These are phyloP conservation scores for Teratosphaeria destructans DNA, from an alignment of 2,329 filamentous ascomycete species.

Conservation along the genomic window DNA sequence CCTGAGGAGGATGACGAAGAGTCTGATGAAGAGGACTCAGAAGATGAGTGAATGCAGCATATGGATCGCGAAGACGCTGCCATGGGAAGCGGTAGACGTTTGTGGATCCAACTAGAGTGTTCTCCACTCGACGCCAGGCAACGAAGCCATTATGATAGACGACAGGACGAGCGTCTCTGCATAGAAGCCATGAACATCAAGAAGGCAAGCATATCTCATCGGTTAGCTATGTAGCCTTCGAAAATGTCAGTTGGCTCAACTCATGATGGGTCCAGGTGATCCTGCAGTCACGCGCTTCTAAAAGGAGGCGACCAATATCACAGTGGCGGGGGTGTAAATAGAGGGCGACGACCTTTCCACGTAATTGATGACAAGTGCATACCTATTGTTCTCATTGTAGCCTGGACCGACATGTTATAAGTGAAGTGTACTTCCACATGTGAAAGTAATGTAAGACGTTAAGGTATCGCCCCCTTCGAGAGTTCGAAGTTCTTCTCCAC, in stretches of 20 bases:
- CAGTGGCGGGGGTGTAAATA: neutral
- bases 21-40: slow-evolving; percentile 18
- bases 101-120: neutral
- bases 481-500: neutral
- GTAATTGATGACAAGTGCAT: neutral
- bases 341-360: neutral
- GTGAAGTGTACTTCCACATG: neutral
- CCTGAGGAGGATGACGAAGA: slow-evolving; percentile 19
- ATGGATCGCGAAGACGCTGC: neutral
- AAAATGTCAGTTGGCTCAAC: neutral
- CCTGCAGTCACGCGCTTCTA: neutral
- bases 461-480: neutral
- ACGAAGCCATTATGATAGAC: neutral
- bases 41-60: slow-evolving; percentile 10
- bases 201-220: neutral
- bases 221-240: neutral
- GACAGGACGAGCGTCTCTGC: neutral
- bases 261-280: neutral
- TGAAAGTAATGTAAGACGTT: neutral
- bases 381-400: neutral
- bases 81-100: neutral
- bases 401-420: neutral
- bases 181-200: neutral
- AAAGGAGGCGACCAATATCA: neutral
- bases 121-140: neutral